Evolutionary conservation across 352 stramenopile species (phyloP).

Genomic region (Globisporangium solare): DNA sequence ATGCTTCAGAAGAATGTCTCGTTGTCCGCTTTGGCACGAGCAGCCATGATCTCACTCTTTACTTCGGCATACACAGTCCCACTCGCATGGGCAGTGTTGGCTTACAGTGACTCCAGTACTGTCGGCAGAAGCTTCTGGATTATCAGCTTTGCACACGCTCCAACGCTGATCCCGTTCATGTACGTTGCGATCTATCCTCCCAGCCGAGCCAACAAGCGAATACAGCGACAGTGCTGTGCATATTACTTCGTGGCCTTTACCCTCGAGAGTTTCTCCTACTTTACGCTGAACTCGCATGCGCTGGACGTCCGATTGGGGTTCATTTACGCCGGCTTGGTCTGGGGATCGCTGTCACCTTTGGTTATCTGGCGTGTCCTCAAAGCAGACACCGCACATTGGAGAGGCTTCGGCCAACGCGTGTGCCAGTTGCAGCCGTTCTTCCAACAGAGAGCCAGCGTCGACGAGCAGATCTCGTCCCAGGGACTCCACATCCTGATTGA

Average conservation of each 20-base stretch:
- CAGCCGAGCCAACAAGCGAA: slow-evolving; percentile 41
- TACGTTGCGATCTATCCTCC: slow-evolving; percentile 48
- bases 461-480: slow-evolving; percentile 47
- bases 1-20: slow-evolving; percentile 63
- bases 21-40: slow-evolving; percentile 33
- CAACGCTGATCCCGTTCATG: slow-evolving; percentile 40
- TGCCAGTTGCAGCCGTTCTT: slow-evolving; percentile 38
- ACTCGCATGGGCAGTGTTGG: slow-evolving; percentile 6
- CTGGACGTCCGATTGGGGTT: slow-evolving; percentile 7
- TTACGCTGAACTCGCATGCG: slow-evolving; percentile 16
- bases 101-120: too few relatives aligned
- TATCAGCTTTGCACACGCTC: slow-evolving; percentile 24
- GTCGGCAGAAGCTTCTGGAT: slow-evolving; percentile 15
- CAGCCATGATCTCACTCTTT: slow-evolving; percentile 37
- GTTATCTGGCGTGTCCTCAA: slow-evolving; percentile 58
- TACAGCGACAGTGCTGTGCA: slow-evolving; percentile 42
- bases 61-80: slow-evolving; percentile 45
- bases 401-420: slow-evolving; percentile 44
- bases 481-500: slow-evolving; percentile 42
- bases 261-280: slow-evolving; percentile 49
- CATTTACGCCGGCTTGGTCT: slow-evolving; percentile 56
- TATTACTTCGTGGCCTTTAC: slow-evolving; percentile 8
- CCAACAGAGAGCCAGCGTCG: slow-evolving; percentile 39
- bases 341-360: slow-evolving; percentile 39
- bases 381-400: slow-evolving; percentile 58